Evolutionary conservation across 352 stramenopile species (phyloP).

Genomic region (Pythium folliculosum): DNA sequence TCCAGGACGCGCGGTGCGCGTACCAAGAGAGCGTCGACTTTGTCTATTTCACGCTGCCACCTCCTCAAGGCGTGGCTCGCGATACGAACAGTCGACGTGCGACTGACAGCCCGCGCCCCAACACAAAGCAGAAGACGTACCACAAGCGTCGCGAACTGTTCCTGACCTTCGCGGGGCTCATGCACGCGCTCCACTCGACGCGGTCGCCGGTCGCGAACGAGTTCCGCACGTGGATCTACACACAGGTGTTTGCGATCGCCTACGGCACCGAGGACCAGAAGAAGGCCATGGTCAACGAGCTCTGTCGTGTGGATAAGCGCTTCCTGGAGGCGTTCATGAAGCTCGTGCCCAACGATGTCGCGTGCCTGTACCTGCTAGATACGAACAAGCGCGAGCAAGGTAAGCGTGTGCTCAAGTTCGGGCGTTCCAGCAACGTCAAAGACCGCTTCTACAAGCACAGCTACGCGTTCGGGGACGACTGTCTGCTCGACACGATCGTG

Average conservation of each 20-base stretch:
- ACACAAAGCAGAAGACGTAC: neutral
- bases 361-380: constrained; percentile 1
- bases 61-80: no score
- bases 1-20: no score
- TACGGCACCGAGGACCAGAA: constrained; percentile 13
- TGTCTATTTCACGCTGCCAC: no score
- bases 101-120: neutral
- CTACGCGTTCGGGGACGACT: no score
- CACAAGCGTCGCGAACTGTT: constrained; percentile 1
- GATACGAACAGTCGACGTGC: no score
- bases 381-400: neutral
- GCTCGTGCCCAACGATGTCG: neutral
- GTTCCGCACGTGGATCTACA: constrained; percentile 5
- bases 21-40: no score
- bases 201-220: neutral
- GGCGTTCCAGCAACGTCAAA: no score
- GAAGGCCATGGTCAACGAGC: constrained; percentile 5
- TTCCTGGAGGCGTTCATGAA: constrained; percentile 1
- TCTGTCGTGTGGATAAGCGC: no score
- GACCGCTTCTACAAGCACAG: no score
- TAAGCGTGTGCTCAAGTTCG: no score
- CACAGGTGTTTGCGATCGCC: neutral
- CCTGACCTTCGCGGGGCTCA: neutral
- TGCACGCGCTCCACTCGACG: neutral
- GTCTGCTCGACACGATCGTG: no score